Percentiles rank a stretch among this genome's conserved stretches.
phyloP scores from a whole-genome alignment of 2,329 filamentous ascomycete species.

The Apiospora arundinis region DNA sequence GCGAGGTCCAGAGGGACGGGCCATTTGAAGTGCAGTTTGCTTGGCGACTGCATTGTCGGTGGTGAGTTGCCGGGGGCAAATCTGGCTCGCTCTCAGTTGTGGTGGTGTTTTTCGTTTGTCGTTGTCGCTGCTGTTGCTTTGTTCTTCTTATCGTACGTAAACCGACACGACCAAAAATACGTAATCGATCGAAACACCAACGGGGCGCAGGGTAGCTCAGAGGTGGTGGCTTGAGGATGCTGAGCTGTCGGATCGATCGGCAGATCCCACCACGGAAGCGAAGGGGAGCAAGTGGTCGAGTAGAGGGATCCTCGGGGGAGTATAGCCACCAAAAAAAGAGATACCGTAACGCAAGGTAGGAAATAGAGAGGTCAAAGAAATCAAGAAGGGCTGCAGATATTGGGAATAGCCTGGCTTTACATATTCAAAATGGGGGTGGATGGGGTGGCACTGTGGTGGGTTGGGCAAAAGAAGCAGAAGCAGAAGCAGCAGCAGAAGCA shows the following conservation, averaged over 20 bases:
- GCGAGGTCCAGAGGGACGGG: conserved; percentile 22
- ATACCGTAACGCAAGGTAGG: background rate
- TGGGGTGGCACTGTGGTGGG: background rate
- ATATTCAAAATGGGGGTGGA: conserved; percentile 10
- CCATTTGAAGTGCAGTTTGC: conserved; percentile 24
- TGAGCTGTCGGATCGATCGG: conserved; percentile 12
- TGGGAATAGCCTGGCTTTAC: conserved; percentile 6
- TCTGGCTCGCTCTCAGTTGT: background rate
- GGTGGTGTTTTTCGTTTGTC: background rate
- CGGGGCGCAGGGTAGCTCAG: background rate
- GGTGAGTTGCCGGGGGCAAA: background rate
- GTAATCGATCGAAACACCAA: background rate
- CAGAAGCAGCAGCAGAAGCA: background rate
- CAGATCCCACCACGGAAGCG: background rate
- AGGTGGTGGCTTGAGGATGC: conserved; percentile 2
- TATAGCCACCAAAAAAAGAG: background rate
- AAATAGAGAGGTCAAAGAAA: conserved; percentile 7
- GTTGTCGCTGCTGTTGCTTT: background rate
- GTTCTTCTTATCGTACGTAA: background rate
- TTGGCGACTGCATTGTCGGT: conserved; percentile 19
- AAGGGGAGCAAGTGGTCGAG: background rate
- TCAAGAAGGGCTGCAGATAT: conserved; percentile 6
- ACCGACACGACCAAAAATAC: conserved; percentile 1
- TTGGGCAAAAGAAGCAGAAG: conserved; percentile 13
- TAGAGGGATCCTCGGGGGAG: background rate